These are phyloP conservation scores for Ascochyta pisi DNA, from an alignment of 2,329 filamentous ascomycete genomes.

Conservation along the genomic window DNA sequence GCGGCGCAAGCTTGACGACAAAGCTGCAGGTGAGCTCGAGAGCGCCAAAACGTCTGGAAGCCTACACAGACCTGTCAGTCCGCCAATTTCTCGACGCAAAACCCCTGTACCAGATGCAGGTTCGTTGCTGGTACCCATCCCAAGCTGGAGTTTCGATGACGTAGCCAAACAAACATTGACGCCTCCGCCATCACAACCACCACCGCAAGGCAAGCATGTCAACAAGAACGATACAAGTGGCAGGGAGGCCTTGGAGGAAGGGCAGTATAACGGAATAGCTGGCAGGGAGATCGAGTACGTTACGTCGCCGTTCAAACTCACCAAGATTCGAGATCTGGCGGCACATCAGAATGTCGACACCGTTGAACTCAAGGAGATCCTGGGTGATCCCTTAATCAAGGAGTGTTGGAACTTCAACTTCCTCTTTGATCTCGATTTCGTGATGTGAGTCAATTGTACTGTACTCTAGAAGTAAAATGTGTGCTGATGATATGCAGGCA, in stretches of 20 bases:
- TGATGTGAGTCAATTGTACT: constrained; percentile 54
- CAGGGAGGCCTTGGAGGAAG: not conserved
- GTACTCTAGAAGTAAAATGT: not conserved
- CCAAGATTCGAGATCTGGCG: constrained; percentile 70
- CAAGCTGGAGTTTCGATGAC: constrained; percentile 25
- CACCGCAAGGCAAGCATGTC: not conserved
- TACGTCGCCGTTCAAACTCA: constrained; percentile 74
- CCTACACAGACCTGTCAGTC: constrained; percentile 36
- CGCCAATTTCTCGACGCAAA: constrained; percentile 30
- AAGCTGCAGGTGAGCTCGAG: not conserved
- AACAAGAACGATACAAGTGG: not conserved
- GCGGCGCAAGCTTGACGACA: constrained; percentile 32
- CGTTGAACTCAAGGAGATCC: constrained; percentile 69
- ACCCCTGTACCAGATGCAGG: not conserved
- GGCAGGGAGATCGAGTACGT: constrained; percentile 30
- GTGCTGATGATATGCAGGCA: constrained; percentile 27
- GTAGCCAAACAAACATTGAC: constrained; percentile 22
- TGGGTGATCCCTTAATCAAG: constrained; percentile 76
- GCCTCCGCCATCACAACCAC: not conserved
- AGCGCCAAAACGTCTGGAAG: constrained; percentile 1
- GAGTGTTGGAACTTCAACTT: constrained; percentile 77
- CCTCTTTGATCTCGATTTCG: constrained; percentile 67
- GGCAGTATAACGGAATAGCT: not conserved
- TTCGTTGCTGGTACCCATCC: constrained; percentile 1
- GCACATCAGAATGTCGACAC: constrained; percentile 68